Evolutionary conservation across 768 basidiomycete genomes (phyloP), one percentile per base, ranked within the genome.

Genomic region (Strobilomyces echinocephalus): DNA sequence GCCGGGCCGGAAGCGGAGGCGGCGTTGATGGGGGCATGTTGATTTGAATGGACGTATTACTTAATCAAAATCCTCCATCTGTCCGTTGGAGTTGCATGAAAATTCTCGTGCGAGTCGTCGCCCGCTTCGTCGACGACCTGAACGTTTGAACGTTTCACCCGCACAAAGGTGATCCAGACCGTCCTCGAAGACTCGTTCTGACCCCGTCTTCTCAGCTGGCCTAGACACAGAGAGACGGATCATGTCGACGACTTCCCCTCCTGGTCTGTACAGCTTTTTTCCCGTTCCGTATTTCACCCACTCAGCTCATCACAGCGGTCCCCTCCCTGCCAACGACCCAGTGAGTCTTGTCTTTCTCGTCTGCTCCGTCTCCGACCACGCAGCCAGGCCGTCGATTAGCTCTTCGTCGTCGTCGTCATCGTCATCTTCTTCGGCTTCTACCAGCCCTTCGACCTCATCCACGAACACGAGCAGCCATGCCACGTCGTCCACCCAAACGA

Each of bases 81-180:
- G 6, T 18, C 40, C 6, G 15, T n/a, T 40, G 8, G 36, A 8
- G 35, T 53, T 43, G 41, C 40, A 40, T 28, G 42, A 59, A 66
- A 62, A 56, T 65, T 69, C 56, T 59, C 60, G 50, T 62, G 47
- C 28, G n/a, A 21, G 16, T 47, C 45, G 49, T 48, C 59, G 18
- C 38, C 39, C 8, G 15, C 24, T 24, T 4, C 24, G 16, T 56
- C 38, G n/a, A 60, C 54, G 43, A 51, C 24, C n/a, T n/a, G n/a
- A n/a, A n/a, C n/a, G n/a, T 9, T 26, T 14, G 12, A 42, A 24
- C 24, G 24, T 24, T 24, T 24, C 24, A 24, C 4, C 24, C 24
- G 24, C 24, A 24, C 24, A 24, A 10, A 34, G 11, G 5, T 16
- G 24, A 30, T 26, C 12, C 8, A 30, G 0, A 11, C 1, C 12